Evolutionary conservation across 1,284 basidiomycete genomes (phyloP).

Genomic region (Ganoderma lingzhi): DNA sequence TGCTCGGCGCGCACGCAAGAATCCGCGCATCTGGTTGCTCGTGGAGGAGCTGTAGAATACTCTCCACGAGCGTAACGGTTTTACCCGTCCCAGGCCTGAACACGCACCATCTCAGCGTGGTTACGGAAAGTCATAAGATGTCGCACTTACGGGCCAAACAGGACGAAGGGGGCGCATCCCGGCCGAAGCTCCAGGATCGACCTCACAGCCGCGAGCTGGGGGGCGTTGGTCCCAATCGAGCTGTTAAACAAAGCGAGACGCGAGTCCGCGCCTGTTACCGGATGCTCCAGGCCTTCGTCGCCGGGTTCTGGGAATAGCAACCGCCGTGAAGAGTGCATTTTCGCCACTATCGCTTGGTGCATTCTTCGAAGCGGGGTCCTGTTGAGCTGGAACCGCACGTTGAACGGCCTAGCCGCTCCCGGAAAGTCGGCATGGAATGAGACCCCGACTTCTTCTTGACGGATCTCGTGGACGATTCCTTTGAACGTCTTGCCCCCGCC

Average conservation of each 20-base stretch:
- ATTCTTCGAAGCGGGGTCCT: slow-evolving; percentile 60
- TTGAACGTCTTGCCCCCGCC: slow-evolving; percentile 57
- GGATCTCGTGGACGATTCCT: slow-evolving; percentile 66
- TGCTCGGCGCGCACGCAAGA: slow-evolving; percentile 71
- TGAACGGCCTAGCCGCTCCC: slow-evolving; percentile 45
- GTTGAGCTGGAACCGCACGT: slow-evolving; percentile 66
- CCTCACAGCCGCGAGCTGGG: slow-evolving; percentile 61
- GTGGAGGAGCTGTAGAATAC: slow-evolving; percentile 64
- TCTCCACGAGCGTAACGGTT: slow-evolving; percentile 73
- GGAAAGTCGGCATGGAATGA: slow-evolving; percentile 58
- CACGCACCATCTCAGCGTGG: background rate
- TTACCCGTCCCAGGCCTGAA: slow-evolving; percentile 72
- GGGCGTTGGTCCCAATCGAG: slow-evolving; percentile 54
- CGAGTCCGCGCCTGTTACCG: slow-evolving; percentile 27
- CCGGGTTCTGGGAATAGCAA: slow-evolving; percentile 50
- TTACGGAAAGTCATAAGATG: background rate
- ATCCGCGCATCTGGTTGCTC: slow-evolving; percentile 54
- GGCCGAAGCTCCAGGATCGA: slow-evolving; percentile 54
- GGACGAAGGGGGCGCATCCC: slow-evolving; percentile 62
- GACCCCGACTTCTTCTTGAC: slow-evolving; percentile 58
- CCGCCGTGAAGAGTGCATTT: slow-evolving; percentile 45
- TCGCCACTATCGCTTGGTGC: slow-evolving; percentile 61
- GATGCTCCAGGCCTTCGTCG: slow-evolving; percentile 38
- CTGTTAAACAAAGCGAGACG: slow-evolving; percentile 47
- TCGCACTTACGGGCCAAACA: slow-evolving; percentile 72